Conservation (phyloP, 2,329 filamentous ascomycete species). For the Colletotrichum plurivorum region DNA sequence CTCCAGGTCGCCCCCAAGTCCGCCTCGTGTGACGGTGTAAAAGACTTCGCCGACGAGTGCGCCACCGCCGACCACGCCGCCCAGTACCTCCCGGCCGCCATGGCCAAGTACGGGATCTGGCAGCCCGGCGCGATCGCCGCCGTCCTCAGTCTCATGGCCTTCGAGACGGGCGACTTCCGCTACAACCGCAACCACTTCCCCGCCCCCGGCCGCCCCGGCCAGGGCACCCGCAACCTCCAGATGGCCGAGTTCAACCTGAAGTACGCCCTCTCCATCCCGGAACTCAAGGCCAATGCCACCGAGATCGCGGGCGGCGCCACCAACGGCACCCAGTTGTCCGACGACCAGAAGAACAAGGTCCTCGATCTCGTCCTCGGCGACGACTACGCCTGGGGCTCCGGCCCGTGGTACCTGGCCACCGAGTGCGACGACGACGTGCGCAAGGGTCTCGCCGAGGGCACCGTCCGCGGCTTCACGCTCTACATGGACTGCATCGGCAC, state of each 20-base stretch:
- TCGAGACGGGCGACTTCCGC: conserved; percentile 78
- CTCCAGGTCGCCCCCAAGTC: conserved; percentile 71
- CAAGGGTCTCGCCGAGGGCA: conserved; percentile 50
- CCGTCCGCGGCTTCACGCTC: conserved; percentile 57
- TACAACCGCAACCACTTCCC: conserved; percentile 77
- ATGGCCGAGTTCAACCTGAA: conserved; percentile 58
- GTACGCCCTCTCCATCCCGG: conserved; percentile 62
- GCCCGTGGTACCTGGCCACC: conserved; percentile 64
- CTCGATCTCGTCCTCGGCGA: conserved; percentile 62
- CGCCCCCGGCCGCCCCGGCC: conserved; percentile 67
- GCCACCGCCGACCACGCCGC: conserved; percentile 75
- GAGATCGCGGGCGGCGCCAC: conserved; percentile 48
- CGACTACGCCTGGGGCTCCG: conserved; percentile 68
- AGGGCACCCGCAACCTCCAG: conserved; percentile 77
- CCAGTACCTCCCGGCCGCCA: conserved; percentile 67
- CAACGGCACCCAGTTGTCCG: conserved; percentile 44
- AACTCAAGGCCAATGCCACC: conserved; percentile 49
- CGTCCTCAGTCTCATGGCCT: conserved; percentile 78
- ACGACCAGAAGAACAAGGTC: conserved; percentile 55
- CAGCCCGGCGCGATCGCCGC: conserved; percentile 75
- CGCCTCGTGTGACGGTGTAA: conserved; percentile 63
- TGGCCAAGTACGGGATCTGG: conserved; percentile 70
- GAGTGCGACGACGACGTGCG: conserved; percentile 56
- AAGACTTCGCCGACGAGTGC: conserved; percentile 69
- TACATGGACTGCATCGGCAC: conserved; percentile 66